Evolutionary conservation across 305 asterid genomes (phyloP).

Genomic region (Plantago lanceolata): DNA sequence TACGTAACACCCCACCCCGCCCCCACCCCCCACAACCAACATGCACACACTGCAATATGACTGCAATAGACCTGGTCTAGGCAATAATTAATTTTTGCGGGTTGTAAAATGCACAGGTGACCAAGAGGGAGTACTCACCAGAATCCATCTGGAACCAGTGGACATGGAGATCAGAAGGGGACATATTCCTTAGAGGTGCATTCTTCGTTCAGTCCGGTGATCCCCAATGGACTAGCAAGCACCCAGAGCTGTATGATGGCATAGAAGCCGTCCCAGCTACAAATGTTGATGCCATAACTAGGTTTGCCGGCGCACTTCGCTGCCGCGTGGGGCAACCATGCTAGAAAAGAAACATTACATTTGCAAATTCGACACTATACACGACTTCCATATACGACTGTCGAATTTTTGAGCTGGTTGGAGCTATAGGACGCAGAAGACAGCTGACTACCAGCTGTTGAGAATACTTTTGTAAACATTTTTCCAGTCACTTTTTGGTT

Average conservation of each 20-base stretch:
- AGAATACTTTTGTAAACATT: too few relatives aligned
- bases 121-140: constrained; percentile 51
- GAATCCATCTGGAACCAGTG: constrained; percentile 48
- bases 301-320: constrained; percentile 45
- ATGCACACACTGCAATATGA: too few relatives aligned
- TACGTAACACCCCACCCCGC: not conserved
- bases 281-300: constrained; percentile 43
- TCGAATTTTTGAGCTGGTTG: not conserved
- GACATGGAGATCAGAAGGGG: constrained; percentile 86
- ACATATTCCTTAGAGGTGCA: constrained; percentile 59
- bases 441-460: not conserved
- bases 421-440: not conserved
- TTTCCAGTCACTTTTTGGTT: too few relatives aligned
- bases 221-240: constrained; percentile 38
- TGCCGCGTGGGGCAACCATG: constrained; percentile 56
- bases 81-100: not conserved
- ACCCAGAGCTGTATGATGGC: constrained; percentile 39
- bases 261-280: constrained; percentile 29
- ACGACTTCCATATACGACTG: not conserved
- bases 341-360: constrained; percentile 23
- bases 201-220: constrained; percentile 63
- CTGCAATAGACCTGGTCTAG: too few relatives aligned
- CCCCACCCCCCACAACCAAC: too few relatives aligned
- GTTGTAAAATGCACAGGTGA: constrained; percentile 27
- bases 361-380: not conserved